phyloP scores from a whole-genome alignment of 2,329 filamentous ascomycete genomes.

The Neocatenulostroma microsporum region DNA sequence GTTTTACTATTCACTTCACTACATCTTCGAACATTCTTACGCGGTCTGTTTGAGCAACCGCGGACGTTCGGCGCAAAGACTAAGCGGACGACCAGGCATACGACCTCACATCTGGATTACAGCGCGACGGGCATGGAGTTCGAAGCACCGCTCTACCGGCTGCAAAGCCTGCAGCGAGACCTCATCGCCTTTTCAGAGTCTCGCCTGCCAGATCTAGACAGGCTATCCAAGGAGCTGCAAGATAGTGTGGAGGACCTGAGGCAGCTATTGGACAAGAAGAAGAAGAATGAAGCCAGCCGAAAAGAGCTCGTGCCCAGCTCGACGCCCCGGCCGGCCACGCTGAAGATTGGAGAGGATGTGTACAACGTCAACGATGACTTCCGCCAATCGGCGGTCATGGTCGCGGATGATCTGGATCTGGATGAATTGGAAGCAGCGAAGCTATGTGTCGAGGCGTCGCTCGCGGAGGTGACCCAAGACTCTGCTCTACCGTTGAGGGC shows the following conservation, averaged over 20 bases:
- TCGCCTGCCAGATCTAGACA: conserved; percentile 61
- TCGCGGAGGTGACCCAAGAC: too few species aligned
- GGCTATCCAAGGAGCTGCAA: conserved; percentile 59
- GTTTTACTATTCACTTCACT: too few species aligned
- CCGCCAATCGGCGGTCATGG: conserved; percentile 67
- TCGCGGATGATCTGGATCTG: conserved; percentile 82
- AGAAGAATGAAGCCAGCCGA: conserved; percentile 68
- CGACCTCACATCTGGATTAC: too few species aligned
- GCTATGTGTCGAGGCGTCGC: conserved; percentile 58
- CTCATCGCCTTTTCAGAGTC: conserved; percentile 68
- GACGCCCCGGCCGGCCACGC: conserved; percentile 49
- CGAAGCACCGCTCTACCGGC: conserved; percentile 62
- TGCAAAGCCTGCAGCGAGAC: conserved; percentile 80
- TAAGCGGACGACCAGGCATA: too few species aligned
- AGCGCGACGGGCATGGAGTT: conserved; percentile 71
- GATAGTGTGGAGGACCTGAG: conserved; percentile 59
- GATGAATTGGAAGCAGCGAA: conserved; percentile 80
- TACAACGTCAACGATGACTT: conserved; percentile 83
- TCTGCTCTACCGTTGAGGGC: conserved; percentile 70
- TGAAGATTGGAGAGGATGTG: conserved; percentile 63
- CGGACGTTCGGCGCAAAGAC: too few species aligned
- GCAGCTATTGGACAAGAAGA: conserved; percentile 65
- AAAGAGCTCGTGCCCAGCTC: conserved; percentile 57
- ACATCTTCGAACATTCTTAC: too few species aligned
- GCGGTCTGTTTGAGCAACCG: too few species aligned